Evolutionary conservation across 2,329 filamentous ascomycete genomes (phyloP).

Genomic region (Pseudogymnoascus sp.): DNA sequence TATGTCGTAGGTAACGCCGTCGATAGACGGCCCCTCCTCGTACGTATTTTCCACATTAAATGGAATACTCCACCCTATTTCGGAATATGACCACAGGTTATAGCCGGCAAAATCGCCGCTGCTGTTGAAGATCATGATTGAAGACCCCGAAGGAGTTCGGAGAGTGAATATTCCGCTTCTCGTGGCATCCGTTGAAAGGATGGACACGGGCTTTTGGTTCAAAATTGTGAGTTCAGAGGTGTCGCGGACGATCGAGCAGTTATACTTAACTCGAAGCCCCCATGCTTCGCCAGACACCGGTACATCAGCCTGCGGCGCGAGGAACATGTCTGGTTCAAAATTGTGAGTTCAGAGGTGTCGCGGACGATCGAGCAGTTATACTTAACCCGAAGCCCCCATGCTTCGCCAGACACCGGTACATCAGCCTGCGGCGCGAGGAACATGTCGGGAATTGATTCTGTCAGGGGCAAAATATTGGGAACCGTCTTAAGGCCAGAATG

Average conservation of each 20-base stretch:
- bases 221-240: neutral
- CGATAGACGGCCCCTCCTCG: neutral
- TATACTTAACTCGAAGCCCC: slow-evolving; percentile 1
- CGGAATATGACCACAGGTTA: slow-evolving; percentile 1
- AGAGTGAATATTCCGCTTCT: neutral
- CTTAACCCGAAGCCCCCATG: slow-evolving; percentile 2
- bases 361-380: slow-evolving; percentile 1
- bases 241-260: neutral
- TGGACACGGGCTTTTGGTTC: neutral
- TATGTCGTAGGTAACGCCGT: neutral
- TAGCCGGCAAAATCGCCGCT: no score
- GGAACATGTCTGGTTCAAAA: slow-evolving; percentile 4
- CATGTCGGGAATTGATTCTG: neutral
- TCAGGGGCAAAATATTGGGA: neutral
- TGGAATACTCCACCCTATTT: neutral
- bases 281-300: slow-evolving; percentile 1
- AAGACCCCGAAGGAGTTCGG: neutral
- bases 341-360: neutral
- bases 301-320: slow-evolving; percentile 1
- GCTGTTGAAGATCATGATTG: neutral
- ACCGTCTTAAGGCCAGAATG: neutral
- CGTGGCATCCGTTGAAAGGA: no score
- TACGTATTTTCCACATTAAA: neutral
- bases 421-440: slow-evolving; percentile 6
- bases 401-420: neutral